Conservation (phyloP, 208 protist species). For the Trypanosoma rangeli region DNA sequence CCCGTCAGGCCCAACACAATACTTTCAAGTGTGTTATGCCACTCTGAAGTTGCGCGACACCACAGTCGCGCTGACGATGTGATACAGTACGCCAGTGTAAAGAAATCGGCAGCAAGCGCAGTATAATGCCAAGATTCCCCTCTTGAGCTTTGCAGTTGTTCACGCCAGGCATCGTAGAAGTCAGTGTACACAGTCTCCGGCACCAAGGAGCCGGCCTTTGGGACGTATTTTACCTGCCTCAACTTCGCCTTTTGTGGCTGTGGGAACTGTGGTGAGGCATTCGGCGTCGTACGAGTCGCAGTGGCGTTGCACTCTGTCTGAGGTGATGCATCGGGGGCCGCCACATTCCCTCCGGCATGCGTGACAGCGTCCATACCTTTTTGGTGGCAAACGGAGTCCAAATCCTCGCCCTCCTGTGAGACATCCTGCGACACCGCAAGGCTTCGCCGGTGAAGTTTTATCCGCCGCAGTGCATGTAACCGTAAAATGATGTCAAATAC, state of each 20-base stretch:
- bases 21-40: constrained; percentile 30
- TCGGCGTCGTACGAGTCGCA: neutral
- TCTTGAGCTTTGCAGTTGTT: constrained; percentile 43
- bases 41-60: constrained; percentile 21
- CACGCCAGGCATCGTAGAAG: constrained; percentile 39
- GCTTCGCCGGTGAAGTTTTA: constrained; percentile 16
- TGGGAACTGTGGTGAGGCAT: neutral
- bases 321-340: neutral
- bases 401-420: neutral
- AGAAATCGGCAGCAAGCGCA: constrained; percentile 26
- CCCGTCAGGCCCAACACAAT: constrained; percentile 39
- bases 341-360: neutral
- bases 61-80: constrained; percentile 30
- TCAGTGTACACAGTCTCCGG: constrained; percentile 45
- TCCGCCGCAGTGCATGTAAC: constrained; percentile 36
- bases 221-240: neutral
- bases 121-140: constrained; percentile 50
- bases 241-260: neutral
- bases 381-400: neutral
- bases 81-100: constrained; percentile 32
- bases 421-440: neutral
- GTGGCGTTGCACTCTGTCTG: neutral
- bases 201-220: constrained; percentile 23
- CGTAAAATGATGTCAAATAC: constrained; percentile 35
- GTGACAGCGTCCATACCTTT: too few relatives aligned